A percentile compares a stretch with the other conserved stretches of the same genome.
phyloP scores from a whole-genome alignment of 192 early-diverging fungal species.

The Mortierella alpina region DNA sequence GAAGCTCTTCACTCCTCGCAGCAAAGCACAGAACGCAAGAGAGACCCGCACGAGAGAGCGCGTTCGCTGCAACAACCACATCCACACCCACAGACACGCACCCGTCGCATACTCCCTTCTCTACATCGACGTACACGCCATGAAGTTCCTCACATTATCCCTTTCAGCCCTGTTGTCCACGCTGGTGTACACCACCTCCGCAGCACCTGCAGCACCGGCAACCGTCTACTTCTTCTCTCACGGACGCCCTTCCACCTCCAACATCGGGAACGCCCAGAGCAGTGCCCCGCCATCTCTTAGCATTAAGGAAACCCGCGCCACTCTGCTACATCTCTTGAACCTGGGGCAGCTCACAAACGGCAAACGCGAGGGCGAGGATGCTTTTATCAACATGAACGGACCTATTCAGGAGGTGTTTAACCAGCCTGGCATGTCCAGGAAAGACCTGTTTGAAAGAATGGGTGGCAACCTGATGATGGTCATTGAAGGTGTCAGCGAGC shows the following conservation, averaged over 20 bases:
- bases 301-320: conserved; percentile 45
- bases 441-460: conserved; percentile 39
- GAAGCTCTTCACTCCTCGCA: neutral
- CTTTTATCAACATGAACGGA: conserved; percentile 21
- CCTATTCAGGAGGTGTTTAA: conserved; percentile 48
- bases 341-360: conserved; percentile 7
- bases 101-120: neutral
- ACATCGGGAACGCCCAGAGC: neutral
- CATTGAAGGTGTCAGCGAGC: conserved; percentile 35
- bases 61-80: neutral
- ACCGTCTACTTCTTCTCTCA: conserved; percentile 44
- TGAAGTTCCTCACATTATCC: conserved; percentile 36
- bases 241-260: conserved; percentile 25
- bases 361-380: conserved; percentile 3
- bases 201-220: conserved; percentile 24
- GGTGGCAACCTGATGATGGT: conserved; percentile 47
- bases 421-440: conserved; percentile 37
- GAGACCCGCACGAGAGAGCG: neutral
- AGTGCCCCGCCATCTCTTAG: conserved; percentile 14
- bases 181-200: conserved; percentile 17
- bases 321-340: conserved; percentile 41
- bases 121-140: neutral
- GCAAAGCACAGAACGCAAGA: neutral
- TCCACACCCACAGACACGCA: neutral
- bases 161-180: conserved; percentile 36